Evolutionary conservation across 306 rosid genomes (phyloP), one percentile per base, ranked within the genome.

Genomic region (Lathyrus tuberosus): DNA sequence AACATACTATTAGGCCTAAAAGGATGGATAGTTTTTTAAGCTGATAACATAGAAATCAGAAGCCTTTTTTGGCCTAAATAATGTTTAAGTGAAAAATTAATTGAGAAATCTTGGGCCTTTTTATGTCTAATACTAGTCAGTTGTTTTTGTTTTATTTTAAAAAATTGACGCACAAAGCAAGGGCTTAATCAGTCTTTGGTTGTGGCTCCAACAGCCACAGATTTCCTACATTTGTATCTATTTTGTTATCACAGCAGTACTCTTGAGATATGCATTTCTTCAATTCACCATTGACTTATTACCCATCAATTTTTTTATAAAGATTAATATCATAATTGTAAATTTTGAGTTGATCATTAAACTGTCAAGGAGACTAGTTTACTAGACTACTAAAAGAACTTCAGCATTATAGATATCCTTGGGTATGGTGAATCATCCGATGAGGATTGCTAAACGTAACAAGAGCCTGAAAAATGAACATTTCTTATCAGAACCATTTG

Each of bases 321-420:
- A 15, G 54, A 10, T 7, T 48, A 16, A 16, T 48, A 16, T 15
- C 54, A 48, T 48, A 48, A 15, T 48, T 16, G 54, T 48, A 16
- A 48, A 48, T 48, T 48, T 48, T 48, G 54, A 9, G 10, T 16
- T 48, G 53, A 10, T 15, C 10, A 48, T 49, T 24, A 49, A 49
- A 18, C 57, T 49, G 57, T 49, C 17, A 49, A 3, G 57, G 12
- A 17, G 57, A 49, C 57, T 49, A 49, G 57, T 49, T 49, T 49
- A 49, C 57, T 49, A 13, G 57, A 49, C 5, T 18, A 49, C 26
- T 49, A 8, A 49, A 18, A 49, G 8, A 49, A 49, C 26, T 49
- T 49, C 0, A 49, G 13, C 28, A 49, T 16, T 48, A 48, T 48
- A 48, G 53, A 22, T 48, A 5, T 16, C 22, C 10, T 47, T 44